Evolutionary conservation across 2,329 filamentous ascomycete genomes (phyloP), one percentile per base, ranked within the genome.

Genomic region (Claviceps digitariae): DNA sequence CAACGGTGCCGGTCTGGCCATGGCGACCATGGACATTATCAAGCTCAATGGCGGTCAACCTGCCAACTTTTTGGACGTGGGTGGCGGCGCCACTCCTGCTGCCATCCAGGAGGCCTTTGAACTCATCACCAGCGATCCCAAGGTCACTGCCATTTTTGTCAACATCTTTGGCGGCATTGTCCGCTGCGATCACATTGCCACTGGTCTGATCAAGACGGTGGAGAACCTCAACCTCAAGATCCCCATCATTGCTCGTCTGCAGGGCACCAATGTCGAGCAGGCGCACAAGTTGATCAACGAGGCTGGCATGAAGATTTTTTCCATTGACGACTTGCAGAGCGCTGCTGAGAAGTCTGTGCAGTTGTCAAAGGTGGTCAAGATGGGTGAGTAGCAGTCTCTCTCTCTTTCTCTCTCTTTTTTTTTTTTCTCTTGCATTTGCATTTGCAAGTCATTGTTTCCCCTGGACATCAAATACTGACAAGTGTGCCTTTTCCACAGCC

Each of bases 1-100:
- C 77, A 98, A 98, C 77, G 93, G 93, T 70, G 93, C 93, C 65
- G 93, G 93, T 76, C 86, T 98, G 61, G 93, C 93, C 74, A 98
- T 98, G 93, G 93, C 93, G 59, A 98, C 93, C 70, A 98, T 98
- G 93, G 93, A 98, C 73, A 97, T 98, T 72, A 98, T 98, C 82
- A 97, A 98, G 83, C 82, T 98, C 59, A 98, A 97, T 75, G 93
- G 93, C 63, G 93, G 93, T 59, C 78, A 82, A 67, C 93, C 93
- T 58, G 93, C 93, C 64, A 98, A 98, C 83, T 98, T 98, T 84
- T 80, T 98, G 63, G 93, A 98, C 70, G 93, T 98, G 62, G 93
- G 93, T 67, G 93, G 93, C 70, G 93, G 93, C 77, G 93, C 93
- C 62, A 98, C 93, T 56, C 90, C 93, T 36, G 86, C 90, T 61